phyloP scores from a whole-genome alignment of 352 stramenopile species.

The Globisporangium irregulare region DNA sequence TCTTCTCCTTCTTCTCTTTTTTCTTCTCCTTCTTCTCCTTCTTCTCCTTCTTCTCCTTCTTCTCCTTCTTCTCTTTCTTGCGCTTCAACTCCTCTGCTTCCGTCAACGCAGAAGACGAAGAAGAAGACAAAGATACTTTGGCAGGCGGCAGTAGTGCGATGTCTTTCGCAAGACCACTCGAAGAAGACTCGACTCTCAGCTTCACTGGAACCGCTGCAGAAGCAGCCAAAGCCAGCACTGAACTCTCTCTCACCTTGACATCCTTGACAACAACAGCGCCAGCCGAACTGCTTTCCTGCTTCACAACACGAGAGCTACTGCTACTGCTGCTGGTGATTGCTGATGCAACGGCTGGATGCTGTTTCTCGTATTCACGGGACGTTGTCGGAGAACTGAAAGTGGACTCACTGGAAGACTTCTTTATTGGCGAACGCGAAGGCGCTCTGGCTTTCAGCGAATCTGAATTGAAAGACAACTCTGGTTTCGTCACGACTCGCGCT shows the following conservation, averaged over 20 bases:
- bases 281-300: conserved; percentile 2
- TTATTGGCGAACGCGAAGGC: conserved; percentile 13
- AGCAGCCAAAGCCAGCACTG: neutral
- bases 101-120: neutral
- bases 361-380: neutral
- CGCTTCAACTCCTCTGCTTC: conserved; percentile 29
- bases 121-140: neutral
- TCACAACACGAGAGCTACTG: neutral
- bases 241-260: neutral
- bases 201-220: neutral
- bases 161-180: neutral
- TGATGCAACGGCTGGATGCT: neutral
- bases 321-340: neutral
- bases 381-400: conserved; percentile 13
- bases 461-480: neutral
- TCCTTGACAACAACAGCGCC: neutral
- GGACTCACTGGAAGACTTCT: conserved; percentile 31
- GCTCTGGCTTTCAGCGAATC: conserved; percentile 3
- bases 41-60: conserved; percentile 71
- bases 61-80: conserved; percentile 58
- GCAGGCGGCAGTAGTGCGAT: neutral
- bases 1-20: conserved; percentile 56
- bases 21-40: conserved; percentile 76
- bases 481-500: neutral
- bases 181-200: neutral